Evolutionary conservation across 2,329 filamentous ascomycete genomes (phyloP).

Genomic region (Alternaria novae-zelandiae): DNA sequence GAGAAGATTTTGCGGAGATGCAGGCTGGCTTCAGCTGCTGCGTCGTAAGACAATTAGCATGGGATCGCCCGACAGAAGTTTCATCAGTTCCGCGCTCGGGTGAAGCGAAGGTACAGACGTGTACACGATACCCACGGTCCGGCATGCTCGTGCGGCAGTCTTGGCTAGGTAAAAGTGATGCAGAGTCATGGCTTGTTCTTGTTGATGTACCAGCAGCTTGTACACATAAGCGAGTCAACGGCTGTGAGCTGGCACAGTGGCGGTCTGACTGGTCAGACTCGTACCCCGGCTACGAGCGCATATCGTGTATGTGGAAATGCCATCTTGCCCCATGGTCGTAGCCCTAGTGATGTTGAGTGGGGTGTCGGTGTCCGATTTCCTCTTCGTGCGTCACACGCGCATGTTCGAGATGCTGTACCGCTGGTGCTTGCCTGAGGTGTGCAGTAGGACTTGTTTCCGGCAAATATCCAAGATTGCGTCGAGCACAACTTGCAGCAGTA

Average conservation of each 20-base stretch:
- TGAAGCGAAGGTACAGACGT: constrained; percentile 19
- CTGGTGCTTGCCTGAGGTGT: constrained; percentile 5
- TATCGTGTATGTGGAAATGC: constrained; percentile 5
- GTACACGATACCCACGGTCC: constrained; percentile 10
- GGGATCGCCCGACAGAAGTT: constrained; percentile 13
- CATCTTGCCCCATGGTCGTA: constrained; percentile 5
- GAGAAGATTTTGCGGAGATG: constrained; percentile 14
- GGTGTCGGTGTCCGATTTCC: not conserved
- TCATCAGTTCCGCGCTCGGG: constrained; percentile 17
- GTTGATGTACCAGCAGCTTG: constrained; percentile 13
- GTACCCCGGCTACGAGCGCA: constrained; percentile 7
- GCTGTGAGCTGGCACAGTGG: constrained; percentile 4
- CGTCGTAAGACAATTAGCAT: constrained; percentile 23
- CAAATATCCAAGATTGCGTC: constrained; percentile 5
- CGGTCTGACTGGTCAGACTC: constrained; percentile 13
- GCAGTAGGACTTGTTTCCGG: constrained; percentile 9
- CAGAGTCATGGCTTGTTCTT: constrained; percentile 1
- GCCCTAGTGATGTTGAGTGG: not conserved
- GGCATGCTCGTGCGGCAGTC: constrained; percentile 5
- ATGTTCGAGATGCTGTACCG: constrained; percentile 2
- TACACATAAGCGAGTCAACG: constrained; percentile 16
- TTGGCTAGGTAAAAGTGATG: not conserved
- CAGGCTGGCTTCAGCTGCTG: constrained; percentile 19
- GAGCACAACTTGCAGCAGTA: constrained; percentile 5
- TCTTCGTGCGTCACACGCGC: constrained; percentile 1